These are phyloP conservation scores for Arthrobotrys conoides DNA, from an alignment of 2,329 filamentous ascomycete species.

Conservation along the genomic window DNA sequence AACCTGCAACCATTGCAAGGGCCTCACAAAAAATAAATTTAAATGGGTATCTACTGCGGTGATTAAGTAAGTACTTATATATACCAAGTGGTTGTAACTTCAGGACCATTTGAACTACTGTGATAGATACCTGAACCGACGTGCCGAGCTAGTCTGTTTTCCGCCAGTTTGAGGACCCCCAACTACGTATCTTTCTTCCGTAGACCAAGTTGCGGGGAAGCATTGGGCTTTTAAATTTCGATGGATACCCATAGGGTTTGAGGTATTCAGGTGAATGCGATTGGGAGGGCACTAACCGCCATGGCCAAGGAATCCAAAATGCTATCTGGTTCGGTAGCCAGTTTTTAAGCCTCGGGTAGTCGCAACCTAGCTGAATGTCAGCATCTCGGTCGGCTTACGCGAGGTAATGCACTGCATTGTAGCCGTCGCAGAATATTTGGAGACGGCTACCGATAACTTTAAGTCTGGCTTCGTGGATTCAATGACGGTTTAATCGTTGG, in stretches of 20 bases:
- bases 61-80: background rate
- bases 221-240: background rate
- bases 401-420: background rate
- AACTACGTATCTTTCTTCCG: background rate
- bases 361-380: conserved; percentile 20
- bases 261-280: background rate
- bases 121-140: conserved; percentile 28
- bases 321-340: conserved; percentile 33
- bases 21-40: background rate
- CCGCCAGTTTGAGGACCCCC: background rate
- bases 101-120: background rate
- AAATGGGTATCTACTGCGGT: background rate
- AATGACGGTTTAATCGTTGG: conserved; percentile 16
- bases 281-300: background rate
- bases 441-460: conserved; percentile 13
- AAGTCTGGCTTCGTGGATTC: conserved; percentile 14
- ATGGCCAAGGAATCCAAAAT: background rate
- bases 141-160: conserved; percentile 8
- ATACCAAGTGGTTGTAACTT: background rate
- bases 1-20: no score
- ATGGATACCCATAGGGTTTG: conserved; percentile 1
- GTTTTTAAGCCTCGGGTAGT: conserved; percentile 52
- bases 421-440: background rate
- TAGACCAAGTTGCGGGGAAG: background rate
- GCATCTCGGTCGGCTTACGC: conserved; percentile 49